Evolutionary conservation across 1,284 basidiomycete genomes (phyloP), one percentile per base, ranked within the genome.

Genomic region (Albatrellus sp.): DNA sequence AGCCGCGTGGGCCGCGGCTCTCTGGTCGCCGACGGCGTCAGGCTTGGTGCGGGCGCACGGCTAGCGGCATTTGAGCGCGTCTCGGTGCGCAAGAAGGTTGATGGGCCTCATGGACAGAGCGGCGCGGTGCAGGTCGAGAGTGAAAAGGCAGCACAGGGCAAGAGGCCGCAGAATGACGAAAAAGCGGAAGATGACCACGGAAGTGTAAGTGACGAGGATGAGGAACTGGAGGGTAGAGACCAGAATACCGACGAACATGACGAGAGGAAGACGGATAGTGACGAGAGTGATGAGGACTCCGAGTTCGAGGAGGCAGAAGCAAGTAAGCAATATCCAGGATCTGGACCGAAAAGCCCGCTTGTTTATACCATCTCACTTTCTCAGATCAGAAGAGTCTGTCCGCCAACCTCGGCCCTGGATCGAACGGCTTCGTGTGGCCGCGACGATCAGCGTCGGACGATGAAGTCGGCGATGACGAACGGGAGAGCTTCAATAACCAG

Each of bases 1-100:
- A 75, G 72, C 46, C 65, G 60, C 8, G 60, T 93, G 17, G 70
- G 72, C 37, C 67, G 68, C 33, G 88, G 90, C 13, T 88, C 82
- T 55, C 65, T 91, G 45, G 69, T 97, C 37, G 89, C 79, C 0
- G 82, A 91, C 54, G 81, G 75, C 13, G 91, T 93, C 3, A 68
- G 71, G 32, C 66, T 97, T 13, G 88, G 88, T 0, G 80, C 81
- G 12, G 70, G 75, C 28, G 84, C 85, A n/a, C 65, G 60, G 43
- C 57, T 97, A 31, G 64, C 67, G 19, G 74, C 77, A 17, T 92
- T 88, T 55, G 75, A 80, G 52, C 70, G 89, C 44, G 67, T 98
- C 37, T 77, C 80, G 42, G 69, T 64, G 53, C 67, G 61, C 50
- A 64, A 62, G 24, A 57, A 59, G 45, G 50, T 40, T 11, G 49